phyloP scores from a whole-genome alignment of 257 asterid species.

The Solanum megistacrolobum region DNA sequence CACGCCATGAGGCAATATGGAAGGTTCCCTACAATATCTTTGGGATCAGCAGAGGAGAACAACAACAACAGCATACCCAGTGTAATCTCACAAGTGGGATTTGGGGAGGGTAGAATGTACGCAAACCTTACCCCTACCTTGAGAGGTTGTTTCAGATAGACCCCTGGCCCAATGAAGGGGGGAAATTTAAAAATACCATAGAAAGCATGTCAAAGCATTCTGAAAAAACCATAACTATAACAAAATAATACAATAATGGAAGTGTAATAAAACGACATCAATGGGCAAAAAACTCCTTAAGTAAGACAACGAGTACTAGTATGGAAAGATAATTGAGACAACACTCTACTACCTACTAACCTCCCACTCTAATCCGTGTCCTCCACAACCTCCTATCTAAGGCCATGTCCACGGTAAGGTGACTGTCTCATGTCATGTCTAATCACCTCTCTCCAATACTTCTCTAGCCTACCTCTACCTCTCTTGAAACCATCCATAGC shows the following conservation, averaged over 20 bases:
- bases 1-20: slow-evolving; percentile 74
- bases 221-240: background rate
- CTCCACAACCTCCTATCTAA: background rate
- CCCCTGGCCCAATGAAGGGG: too few relatives aligned
- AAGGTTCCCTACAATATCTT: slow-evolving; percentile 56
- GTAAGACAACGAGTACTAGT: background rate
- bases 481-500: background rate
- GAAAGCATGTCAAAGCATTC: background rate
- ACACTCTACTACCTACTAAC: background rate
- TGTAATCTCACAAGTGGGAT: background rate
- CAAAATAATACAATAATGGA: background rate
- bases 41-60: background rate
- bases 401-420: background rate
- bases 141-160: background rate
- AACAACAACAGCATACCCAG: background rate
- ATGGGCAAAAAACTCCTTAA: background rate
- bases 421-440: background rate
- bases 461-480: background rate
- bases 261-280: background rate
- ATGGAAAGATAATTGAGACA: background rate
- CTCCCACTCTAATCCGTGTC: background rate
- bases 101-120: background rate
- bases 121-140: background rate
- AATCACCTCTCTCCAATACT: background rate
- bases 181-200: background rate